phyloP scores from a whole-genome alignment of 768 basidiomycete species.

The Galerina marginata region DNA sequence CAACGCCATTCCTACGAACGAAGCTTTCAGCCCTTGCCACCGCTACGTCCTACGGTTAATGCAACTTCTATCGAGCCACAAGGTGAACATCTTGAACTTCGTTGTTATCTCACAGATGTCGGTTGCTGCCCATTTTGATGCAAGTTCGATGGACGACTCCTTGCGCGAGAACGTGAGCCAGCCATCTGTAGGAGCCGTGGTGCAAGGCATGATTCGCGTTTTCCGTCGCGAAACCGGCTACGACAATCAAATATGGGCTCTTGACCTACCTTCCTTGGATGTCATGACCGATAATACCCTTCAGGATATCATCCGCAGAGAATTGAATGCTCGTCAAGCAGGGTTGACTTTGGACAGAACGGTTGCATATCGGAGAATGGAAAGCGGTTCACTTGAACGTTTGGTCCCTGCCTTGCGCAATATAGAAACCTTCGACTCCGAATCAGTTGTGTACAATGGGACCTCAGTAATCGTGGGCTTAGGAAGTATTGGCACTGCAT shows the following conservation, averaged over 20 bases:
- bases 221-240: slow-evolving; percentile 33
- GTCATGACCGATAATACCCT: slow-evolving; percentile 6
- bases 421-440: not conserved
- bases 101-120: slow-evolving; percentile 16
- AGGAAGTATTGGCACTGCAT: slow-evolving; percentile 30
- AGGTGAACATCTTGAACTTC: slow-evolving; percentile 13
- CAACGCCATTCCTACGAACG: slow-evolving; percentile 6
- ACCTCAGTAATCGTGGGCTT: slow-evolving; percentile 29
- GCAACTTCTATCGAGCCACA: slow-evolving; percentile 11
- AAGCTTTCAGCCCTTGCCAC: slow-evolving; percentile 2
- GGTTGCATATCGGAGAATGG: slow-evolving; percentile 19
- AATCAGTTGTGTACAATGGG: not conserved
- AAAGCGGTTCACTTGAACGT: slow-evolving; percentile 11
- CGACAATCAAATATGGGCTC: slow-evolving; percentile 22
- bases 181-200: slow-evolving; percentile 22
- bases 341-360: slow-evolving; percentile 9
- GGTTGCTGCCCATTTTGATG: not conserved
- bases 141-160: not conserved
- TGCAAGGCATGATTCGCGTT: slow-evolving; percentile 35
- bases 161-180: not conserved
- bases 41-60: slow-evolving; percentile 14
- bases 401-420: slow-evolving; percentile 24
- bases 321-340: slow-evolving; percentile 8
- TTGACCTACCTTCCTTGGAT: slow-evolving; percentile 24
- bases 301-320: slow-evolving; percentile 2